Evolutionary conservation across 352 stramenopile genomes (phyloP), one percentile per base, ranked within the genome.

Genomic region (Peronospora destructor): DNA sequence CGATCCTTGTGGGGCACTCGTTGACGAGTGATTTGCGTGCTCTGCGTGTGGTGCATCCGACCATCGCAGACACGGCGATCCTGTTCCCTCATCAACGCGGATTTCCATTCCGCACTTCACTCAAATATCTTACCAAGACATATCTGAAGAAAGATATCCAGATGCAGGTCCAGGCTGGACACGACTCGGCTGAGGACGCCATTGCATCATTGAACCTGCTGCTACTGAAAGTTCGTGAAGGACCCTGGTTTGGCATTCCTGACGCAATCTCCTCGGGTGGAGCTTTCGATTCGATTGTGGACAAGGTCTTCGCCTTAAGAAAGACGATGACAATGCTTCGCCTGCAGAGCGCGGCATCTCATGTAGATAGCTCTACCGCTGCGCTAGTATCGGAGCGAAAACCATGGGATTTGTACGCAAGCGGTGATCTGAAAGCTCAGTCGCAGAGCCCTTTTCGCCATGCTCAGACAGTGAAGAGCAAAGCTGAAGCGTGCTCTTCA

Each of bases 121-220:
- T 95, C 6, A 94, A 94, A 58, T 76, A 80, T 32, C 53, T 95
- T 42, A 84, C 75, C 1, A 87, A 91, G 53, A 92, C 79, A n/a
- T 93, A 74, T 41, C 49, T 95, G 26, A 56, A 66, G 26, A 80
- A 77, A 46, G 64, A 87, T 43, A 94, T 95, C 28, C 85, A 95
- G 53, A 70, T 71, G 19, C 66, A 82, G 45, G 54, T 68, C 6
- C 65, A 85, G 45, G 49, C 54, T 9, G 81, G 76, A 3, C 85
- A 95, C 46, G 85, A 95, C 52, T 93, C 80, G 21, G 76, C 71
- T 11, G 82, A 94, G 51, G 85, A 95, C 41, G 83, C 84, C 3
- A 70, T 80, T 34, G 76, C 84, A 2, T 81, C 84, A 10, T 74
- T 95, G 52, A 73, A 91, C 43, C 48, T 95, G 13, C 57, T 91